A percentile compares a stretch with the other conserved stretches of the same genome.
These are phyloP conservation scores for Penicillium diatomitis DNA, from an alignment of 495 filamentous ascomycete genomes.

Conservation along the genomic window DNA sequence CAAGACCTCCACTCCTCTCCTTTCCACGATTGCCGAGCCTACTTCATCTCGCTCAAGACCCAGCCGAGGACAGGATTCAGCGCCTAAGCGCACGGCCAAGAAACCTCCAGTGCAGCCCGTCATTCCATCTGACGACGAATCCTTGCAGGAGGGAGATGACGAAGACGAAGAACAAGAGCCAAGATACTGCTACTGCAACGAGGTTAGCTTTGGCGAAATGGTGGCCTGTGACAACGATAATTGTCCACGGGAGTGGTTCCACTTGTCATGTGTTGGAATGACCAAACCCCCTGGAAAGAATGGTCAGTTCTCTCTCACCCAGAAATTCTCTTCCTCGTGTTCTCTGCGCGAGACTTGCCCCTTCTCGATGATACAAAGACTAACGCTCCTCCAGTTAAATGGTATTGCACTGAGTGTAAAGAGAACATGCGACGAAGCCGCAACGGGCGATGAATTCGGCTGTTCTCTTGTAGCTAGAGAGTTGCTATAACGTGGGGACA, in stretches of 20 bases:
- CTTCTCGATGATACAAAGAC: slow-evolving; percentile 3
- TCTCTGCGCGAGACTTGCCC: background rate
- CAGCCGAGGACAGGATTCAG: slow-evolving; percentile 32
- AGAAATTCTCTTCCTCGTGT: background rate
- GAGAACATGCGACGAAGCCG: slow-evolving; percentile 52
- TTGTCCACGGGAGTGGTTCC: slow-evolving; percentile 92
- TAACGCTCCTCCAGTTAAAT: slow-evolving; percentile 57
- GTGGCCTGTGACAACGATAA: slow-evolving; percentile 88
- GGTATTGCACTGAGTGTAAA: slow-evolving; percentile 85
- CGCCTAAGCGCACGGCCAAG: slow-evolving; percentile 58
- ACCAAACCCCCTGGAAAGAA: slow-evolving; percentile 76
- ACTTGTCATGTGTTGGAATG: slow-evolving; percentile 83
- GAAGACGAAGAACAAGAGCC: slow-evolving; percentile 76
- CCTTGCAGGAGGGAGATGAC: slow-evolving; percentile 50
- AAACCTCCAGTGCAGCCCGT: slow-evolving; percentile 35
- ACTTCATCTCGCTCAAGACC: slow-evolving; percentile 27
- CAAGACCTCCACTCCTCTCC: slow-evolving; percentile 52
- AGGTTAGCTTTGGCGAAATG: slow-evolving; percentile 94
- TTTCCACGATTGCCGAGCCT: slow-evolving; percentile 31
- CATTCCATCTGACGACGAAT: slow-evolving; percentile 40
- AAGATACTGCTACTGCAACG: slow-evolving; percentile 87
- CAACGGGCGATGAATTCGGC: slow-evolving; percentile 25
- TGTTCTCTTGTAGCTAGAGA: too few species aligned
- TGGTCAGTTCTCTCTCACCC: slow-evolving; percentile 47
- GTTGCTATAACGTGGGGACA: too few species aligned